Evolutionary conservation across 495 filamentous ascomycete genomes (phyloP), one percentile per base, ranked within the genome.

Genomic region (Daldinia caldariorum): DNA sequence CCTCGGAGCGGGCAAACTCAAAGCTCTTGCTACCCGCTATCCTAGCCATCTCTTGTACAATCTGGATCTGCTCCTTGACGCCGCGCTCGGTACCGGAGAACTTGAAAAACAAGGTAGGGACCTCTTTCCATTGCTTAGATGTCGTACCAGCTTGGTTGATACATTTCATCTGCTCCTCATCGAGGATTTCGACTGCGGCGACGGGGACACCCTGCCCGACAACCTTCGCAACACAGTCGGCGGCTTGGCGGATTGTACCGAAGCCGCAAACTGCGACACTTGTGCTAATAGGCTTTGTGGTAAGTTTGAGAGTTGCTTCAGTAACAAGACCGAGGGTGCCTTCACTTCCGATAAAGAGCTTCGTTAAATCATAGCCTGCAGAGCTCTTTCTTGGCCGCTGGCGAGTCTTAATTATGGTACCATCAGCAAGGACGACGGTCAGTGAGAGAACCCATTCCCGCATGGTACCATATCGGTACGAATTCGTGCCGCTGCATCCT

Each of bases 381-480:
- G 87, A 90, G 37, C 88, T 91, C 81, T 97, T 97, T 49, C 87
- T 77, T 13, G 91, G 91, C 8, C 91, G 81, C 73, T 90, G 89
- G 50, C 89, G 83, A 4, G 94, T 97, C 80, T 96, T 97, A 77
- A 99, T 93, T 35, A 97, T 81, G 6, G 90, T 92, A 45, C 95
- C 94, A 77, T 99, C 94, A 4, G 94, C 94, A 43, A 97, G 83
- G 0, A 99, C 95, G 10, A 97, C 92, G 0, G 94, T 99, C 26
- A 99, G 81, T 51, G 88, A 90, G 29, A 97, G 81, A 0, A 97
- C 94, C 93, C 94, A 97, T 74, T 98, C 94, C 68, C 92, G 89
- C 94, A 97, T 98, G 0, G 94, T 97, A 1, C 94, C 94, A 76
- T 97, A 98, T 26, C 92, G 85, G 73, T 96, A 94, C 14, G 94